Percentiles rank a stretch among this genome's conserved stretches.
Conservation (phyloP, 768 basidiomycete species). For the Tulasnella sp. region DNA sequence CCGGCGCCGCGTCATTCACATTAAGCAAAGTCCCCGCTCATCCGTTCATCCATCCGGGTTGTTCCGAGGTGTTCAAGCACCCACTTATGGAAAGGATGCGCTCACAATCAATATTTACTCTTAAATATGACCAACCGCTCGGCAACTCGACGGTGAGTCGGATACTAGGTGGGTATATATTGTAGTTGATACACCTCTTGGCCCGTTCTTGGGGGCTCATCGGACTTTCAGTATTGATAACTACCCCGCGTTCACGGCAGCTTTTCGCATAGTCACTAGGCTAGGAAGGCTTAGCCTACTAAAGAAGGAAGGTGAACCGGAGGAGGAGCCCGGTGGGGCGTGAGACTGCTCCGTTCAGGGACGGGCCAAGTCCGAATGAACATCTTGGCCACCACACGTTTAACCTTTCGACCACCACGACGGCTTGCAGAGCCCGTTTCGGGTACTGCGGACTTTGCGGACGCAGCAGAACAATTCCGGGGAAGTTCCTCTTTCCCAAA, state of each 20-base stretch:
- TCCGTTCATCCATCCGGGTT: too few species aligned
- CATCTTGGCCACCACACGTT: not conserved
- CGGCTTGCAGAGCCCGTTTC: not conserved
- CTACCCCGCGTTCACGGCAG: too few species aligned
- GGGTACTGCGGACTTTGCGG: not conserved
- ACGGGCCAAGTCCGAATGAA: not conserved
- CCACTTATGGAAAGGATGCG: not conserved
- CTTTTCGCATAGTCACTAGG: too few species aligned
- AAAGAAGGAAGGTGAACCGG: not conserved
- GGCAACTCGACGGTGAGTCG: too few species aligned
- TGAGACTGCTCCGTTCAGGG: not conserved
- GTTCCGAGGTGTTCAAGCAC: too few species aligned
- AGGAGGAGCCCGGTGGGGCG: not conserved
- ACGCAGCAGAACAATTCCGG: not conserved
- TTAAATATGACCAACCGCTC: too few species aligned
- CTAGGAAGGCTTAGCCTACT: not conserved
- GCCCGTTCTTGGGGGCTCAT: too few species aligned
- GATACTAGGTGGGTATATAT: too few species aligned
- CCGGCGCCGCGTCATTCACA: not conserved
- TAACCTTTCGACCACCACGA: not conserved
- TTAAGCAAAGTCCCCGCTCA: too few species aligned
- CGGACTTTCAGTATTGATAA: too few species aligned
- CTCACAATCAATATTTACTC: not conserved
- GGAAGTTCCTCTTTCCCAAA: not conserved
- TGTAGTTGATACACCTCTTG: too few species aligned